phyloP scores from a whole-genome alignment of 2,329 filamentous ascomycete species.

The Reticulascus tulasneorum region DNA sequence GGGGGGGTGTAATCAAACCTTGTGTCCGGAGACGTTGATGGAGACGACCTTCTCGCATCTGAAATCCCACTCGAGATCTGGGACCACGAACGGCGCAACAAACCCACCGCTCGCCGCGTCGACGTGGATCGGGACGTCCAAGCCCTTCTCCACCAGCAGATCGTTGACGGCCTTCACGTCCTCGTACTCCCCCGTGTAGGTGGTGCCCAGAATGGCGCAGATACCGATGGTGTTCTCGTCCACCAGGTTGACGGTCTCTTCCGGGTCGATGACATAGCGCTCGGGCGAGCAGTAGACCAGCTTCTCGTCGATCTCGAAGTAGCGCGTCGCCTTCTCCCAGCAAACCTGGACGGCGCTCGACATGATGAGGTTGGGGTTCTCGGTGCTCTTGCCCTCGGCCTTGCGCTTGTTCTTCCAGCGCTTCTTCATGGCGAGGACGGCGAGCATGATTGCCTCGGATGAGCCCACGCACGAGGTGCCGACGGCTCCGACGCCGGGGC shows the following conservation, averaged over 20 bases:
- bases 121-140: conserved; percentile 87
- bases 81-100: conserved; percentile 85
- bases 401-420: conserved; percentile 85
- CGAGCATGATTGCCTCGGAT: conserved; percentile 84
- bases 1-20: conserved; percentile 54
- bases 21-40: conserved; percentile 94
- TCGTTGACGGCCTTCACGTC: conserved; percentile 92
- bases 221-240: conserved; percentile 83
- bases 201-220: conserved; percentile 85
- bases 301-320: conserved; percentile 92
- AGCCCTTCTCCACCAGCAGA: conserved; percentile 66
- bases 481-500: conserved; percentile 60
- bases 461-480: conserved; percentile 87
- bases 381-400: conserved; percentile 75
- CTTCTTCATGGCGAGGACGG: conserved; percentile 88
- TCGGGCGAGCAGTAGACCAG: conserved; percentile 62
- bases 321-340: conserved; percentile 89
- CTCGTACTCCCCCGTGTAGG: conserved; percentile 94
- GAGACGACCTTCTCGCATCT: conserved; percentile 81
- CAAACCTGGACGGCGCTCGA: conserved; percentile 93
- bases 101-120: conserved; percentile 92
- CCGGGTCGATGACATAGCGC: conserved; percentile 60
- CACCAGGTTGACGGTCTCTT: conserved; percentile 55
- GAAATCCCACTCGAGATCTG: conserved; percentile 88
- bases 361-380: conserved; percentile 91